A percentile compares a stretch with the other conserved stretches of the same genome.
Evolutionary conservation across 352 stramenopile species (phyloP).

Genomic region (Pythium pyrilobum): DNA sequence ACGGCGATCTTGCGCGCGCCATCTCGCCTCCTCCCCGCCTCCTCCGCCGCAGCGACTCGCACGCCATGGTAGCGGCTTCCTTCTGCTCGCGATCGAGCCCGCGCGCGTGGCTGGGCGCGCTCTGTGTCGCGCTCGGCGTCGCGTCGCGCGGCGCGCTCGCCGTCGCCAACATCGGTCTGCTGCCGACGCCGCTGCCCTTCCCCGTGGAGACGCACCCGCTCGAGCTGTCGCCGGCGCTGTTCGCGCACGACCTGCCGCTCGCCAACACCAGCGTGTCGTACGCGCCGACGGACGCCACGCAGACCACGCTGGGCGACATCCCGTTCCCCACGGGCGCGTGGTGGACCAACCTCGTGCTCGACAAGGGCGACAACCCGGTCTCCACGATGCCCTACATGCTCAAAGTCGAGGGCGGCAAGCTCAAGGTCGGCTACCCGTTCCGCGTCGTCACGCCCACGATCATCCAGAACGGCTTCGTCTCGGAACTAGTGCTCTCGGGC

Average conservation of each 20-base stretch:
- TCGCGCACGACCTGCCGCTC: slow-evolving; percentile 38
- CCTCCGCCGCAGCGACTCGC: too few species aligned
- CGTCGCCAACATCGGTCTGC: slow-evolving; percentile 16
- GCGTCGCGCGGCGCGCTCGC: background rate
- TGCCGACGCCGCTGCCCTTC: slow-evolving; percentile 37
- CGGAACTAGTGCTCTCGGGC: slow-evolving; percentile 55
- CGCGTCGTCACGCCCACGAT: slow-evolving; percentile 52
- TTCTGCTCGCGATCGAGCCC: slow-evolving; percentile 4
- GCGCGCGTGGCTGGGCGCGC: slow-evolving; percentile 8
- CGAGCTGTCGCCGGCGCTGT: slow-evolving; percentile 40
- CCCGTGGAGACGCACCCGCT: slow-evolving; percentile 44
- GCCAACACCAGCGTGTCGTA: slow-evolving; percentile 12
- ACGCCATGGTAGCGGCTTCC: too few species aligned
- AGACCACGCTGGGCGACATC: slow-evolving; percentile 32
- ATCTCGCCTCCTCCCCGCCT: too few species aligned
- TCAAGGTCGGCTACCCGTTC: slow-evolving; percentile 77
- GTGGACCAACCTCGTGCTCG: slow-evolving; percentile 81
- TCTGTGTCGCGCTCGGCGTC: slow-evolving; percentile 5
- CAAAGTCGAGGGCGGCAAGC: slow-evolving; percentile 43
- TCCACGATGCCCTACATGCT: slow-evolving; percentile 68
- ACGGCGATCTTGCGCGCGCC: too few species aligned
- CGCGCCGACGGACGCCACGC: slow-evolving; percentile 11
- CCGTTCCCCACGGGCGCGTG: slow-evolving; percentile 77
- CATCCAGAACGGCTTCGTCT: slow-evolving; percentile 69
- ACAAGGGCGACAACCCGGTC: slow-evolving; percentile 46